A percentile compares a stretch with the other conserved stretches of the same genome.
These are phyloP conservation scores for Aspergillus hancockii DNA, from an alignment of 495 filamentous ascomycete species.

Conservation along the genomic window DNA sequence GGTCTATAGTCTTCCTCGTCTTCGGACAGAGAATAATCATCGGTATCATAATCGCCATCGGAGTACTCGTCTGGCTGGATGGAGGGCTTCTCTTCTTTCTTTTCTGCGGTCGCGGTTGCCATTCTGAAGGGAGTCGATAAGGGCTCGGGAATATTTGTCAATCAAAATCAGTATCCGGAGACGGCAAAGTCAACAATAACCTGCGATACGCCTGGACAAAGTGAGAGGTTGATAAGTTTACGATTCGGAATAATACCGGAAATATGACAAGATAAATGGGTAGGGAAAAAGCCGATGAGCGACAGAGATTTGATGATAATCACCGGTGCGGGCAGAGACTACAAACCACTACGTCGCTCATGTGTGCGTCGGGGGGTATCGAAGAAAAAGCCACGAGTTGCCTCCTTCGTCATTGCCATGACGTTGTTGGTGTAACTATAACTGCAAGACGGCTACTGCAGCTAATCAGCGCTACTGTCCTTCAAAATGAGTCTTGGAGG, in stretches of 20 bases:
- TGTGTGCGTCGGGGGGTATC: background rate
- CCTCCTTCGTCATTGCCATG: constrained; percentile 19
- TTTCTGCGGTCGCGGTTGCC: constrained; percentile 44
- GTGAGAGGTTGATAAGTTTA: constrained; percentile 4
- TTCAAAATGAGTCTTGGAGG: background rate
- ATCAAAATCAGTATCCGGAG: background rate
- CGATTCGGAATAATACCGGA: background rate
- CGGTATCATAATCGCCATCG: constrained; percentile 42
- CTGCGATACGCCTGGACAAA: background rate
- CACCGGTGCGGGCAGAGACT: background rate
- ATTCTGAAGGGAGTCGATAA: constrained; percentile 24
- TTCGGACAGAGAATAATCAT: constrained; percentile 32
- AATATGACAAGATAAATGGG: background rate
- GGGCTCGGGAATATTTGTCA: background rate
- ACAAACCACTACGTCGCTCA: background rate
- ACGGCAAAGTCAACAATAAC: background rate
- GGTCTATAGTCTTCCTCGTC: constrained; percentile 42
- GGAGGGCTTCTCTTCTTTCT: constrained; percentile 36
- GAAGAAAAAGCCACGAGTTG: background rate
- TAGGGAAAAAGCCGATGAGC: background rate
- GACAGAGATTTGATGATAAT: background rate
- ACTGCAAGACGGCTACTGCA: background rate
- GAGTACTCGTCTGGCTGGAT: constrained; percentile 40
- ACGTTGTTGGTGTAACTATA: constrained; percentile 25
- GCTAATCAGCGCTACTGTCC: constrained; percentile 8